Conservation (phyloP, 306 rosid species). For the Casuarina equisetifolia region DNA sequence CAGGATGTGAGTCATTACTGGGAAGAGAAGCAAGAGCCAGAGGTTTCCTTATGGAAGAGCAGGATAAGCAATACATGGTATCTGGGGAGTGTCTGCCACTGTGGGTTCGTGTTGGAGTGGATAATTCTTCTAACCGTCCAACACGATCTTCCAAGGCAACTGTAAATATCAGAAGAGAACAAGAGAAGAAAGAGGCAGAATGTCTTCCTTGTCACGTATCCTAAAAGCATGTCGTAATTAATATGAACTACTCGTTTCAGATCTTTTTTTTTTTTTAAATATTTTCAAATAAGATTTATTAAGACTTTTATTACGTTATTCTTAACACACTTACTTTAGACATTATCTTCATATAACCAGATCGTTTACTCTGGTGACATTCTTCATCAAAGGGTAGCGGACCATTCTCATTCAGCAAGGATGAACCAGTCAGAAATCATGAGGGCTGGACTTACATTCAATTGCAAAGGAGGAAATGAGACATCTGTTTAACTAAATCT, state of each 20-base stretch:
- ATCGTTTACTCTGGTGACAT: too few relatives aligned
- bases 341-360: too few relatives aligned
- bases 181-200: not conserved
- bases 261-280: too few relatives aligned
- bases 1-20: conserved; percentile 31
- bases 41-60: conserved; percentile 33
- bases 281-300: too few relatives aligned
- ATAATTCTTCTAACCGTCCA: not conserved
- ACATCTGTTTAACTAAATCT: not conserved
- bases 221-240: too few relatives aligned
- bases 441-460: not conserved
- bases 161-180: not conserved
- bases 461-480: not conserved
- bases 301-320: too few relatives aligned
- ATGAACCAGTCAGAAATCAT: not conserved
- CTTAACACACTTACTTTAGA: too few relatives aligned
- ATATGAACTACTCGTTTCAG: too few relatives aligned
- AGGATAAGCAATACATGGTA: conserved; percentile 50
- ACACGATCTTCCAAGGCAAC: not conserved
- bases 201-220: too few relatives aligned
- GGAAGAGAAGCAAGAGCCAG: conserved; percentile 39
- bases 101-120: not conserved
- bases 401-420: too few relatives aligned
- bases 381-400: too few relatives aligned
- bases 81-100: not conserved